A percentile compares a stretch with the other conserved stretches of the same genome.
Conservation (phyloP, 352 stramenopile genomes). For the Phytophthora pinifolia region DNA sequence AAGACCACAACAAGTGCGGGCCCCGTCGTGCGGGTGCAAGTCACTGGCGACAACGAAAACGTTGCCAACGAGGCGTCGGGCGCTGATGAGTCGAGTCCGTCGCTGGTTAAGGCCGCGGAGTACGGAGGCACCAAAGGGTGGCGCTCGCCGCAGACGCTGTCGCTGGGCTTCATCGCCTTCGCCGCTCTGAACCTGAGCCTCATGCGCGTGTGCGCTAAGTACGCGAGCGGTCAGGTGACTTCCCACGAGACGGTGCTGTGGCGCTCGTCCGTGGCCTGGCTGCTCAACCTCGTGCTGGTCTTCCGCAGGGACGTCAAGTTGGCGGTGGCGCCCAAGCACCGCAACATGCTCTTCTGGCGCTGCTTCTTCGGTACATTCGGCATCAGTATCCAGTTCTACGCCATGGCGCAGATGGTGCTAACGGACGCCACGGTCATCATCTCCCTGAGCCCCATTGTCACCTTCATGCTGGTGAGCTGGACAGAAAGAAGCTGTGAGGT, state of each 20-base stretch:
- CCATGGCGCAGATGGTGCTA: slow-evolving; percentile 73
- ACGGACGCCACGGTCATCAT: slow-evolving; percentile 67
- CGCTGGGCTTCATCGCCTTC: slow-evolving; percentile 43
- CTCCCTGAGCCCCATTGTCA: slow-evolving; percentile 64
- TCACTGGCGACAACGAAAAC: slow-evolving; percentile 1
- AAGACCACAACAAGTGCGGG: neutral
- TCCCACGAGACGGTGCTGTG: slow-evolving; percentile 65
- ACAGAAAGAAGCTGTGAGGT: too few relatives aligned
- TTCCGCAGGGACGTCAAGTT: slow-evolving; percentile 18
- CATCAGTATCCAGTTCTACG: slow-evolving; percentile 68
- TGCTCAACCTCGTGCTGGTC: slow-evolving; percentile 47
- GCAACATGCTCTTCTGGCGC: slow-evolving; percentile 38
- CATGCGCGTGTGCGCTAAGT: slow-evolving; percentile 59
- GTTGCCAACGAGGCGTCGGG: slow-evolving; percentile 1
- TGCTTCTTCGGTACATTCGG: slow-evolving; percentile 53
- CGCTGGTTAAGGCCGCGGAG: slow-evolving; percentile 12
- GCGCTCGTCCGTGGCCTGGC: slow-evolving; percentile 45
- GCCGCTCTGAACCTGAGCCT: slow-evolving; percentile 61
- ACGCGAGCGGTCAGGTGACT: slow-evolving; percentile 39
- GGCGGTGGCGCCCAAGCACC: slow-evolving; percentile 21
- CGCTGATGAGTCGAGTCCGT: slow-evolving; percentile 11
- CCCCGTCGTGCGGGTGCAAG: slow-evolving; percentile 19
- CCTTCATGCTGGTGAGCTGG: slow-evolving; percentile 60
- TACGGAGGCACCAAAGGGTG: slow-evolving; percentile 6
- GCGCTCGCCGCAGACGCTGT: slow-evolving; percentile 24